A percentile compares a stretch with the other conserved stretches of the same genome.
Evolutionary conservation across 2,329 filamentous ascomycete genomes (phyloP).

Genomic region (Sphaerulina vaccinii): DNA sequence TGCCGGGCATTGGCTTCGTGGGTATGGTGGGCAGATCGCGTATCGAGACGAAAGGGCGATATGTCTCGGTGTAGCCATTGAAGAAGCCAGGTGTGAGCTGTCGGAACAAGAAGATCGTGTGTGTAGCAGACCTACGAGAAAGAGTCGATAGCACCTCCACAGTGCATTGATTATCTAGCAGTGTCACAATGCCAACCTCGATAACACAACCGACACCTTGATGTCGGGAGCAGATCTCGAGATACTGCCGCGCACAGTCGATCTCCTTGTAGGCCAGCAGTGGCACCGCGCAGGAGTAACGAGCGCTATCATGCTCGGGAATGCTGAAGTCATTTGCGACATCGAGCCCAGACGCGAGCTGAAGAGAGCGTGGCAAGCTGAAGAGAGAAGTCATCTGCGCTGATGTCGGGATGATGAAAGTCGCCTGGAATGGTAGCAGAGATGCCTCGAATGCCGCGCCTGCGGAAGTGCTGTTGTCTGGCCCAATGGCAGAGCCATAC

Average conservation of each 20-base stretch:
- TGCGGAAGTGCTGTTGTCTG: not conserved
- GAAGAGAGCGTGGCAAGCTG: not conserved
- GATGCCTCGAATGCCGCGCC: not conserved
- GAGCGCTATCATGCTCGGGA: not conserved
- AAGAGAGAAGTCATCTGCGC: conserved; percentile 6
- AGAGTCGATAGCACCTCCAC: not conserved
- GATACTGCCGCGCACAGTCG: conserved; percentile 1
- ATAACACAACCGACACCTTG: not conserved
- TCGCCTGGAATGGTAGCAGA: not conserved
- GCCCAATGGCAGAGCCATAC: not conserved
- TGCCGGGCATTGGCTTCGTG: not conserved
- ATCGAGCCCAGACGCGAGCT: conserved; percentile 1
- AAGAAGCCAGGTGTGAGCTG: not conserved
- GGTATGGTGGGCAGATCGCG: not conserved
- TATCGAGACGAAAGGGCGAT: not conserved
- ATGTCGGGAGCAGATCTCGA: conserved; percentile 1
- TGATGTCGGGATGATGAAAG: not conserved
- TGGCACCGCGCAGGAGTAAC: not conserved
- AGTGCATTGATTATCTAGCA: too few relatives aligned
- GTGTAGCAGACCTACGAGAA: not conserved
- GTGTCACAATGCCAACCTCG: not conserved
- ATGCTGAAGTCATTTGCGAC: not conserved
- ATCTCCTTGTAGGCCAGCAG: not conserved
- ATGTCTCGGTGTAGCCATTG: not conserved
- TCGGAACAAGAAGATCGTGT: not conserved